These are phyloP conservation scores for Pichia insulana DNA, from an alignment of 805 yeast genomes.

Conservation along the genomic window DNA sequence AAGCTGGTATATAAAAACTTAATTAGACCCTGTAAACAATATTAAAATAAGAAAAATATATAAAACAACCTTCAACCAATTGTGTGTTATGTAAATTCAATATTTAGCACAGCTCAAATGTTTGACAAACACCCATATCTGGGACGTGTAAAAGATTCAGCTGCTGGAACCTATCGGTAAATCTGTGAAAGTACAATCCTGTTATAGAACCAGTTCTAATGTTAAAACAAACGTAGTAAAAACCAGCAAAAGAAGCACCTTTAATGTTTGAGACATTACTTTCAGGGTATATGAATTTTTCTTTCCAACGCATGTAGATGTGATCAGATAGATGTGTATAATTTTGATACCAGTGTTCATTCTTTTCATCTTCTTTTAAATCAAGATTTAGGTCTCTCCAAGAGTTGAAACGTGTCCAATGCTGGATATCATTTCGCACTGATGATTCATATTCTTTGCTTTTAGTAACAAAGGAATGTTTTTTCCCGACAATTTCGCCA, in stretches of 20 bases:
- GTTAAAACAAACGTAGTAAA: slow-evolving; percentile 79
- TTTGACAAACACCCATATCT: slow-evolving; percentile 35
- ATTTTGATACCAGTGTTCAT: slow-evolving; percentile 20
- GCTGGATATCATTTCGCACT: slow-evolving; percentile 45
- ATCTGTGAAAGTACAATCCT: slow-evolving; percentile 76
- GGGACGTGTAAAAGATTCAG: slow-evolving; percentile 52
- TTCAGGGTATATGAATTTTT: slow-evolving; percentile 77
- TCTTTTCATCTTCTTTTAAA: slow-evolving; percentile 23
- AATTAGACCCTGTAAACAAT: background rate
- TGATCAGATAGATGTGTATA: slow-evolving; percentile 31
- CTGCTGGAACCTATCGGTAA: slow-evolving; percentile 75
- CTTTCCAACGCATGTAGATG: slow-evolving; percentile 93
- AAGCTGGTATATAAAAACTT: too few species aligned
- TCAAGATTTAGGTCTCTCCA: slow-evolving; percentile 28
- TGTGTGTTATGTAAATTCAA: background rate
- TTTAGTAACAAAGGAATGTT: slow-evolving; percentile 49
- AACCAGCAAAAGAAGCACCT: slow-evolving; percentile 87
- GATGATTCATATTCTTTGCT: slow-evolving; percentile 47
- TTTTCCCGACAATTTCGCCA: slow-evolving; percentile 60
- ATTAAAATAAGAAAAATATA: background rate
- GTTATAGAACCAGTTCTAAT: slow-evolving; percentile 64
- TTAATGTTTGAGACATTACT: slow-evolving; percentile 48
- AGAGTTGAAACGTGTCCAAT: slow-evolving; percentile 48
- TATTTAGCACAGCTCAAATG: slow-evolving; percentile 21
- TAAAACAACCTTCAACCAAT: background rate